Evolutionary conservation across 176 grass and related monocot species (phyloP).

Genomic region (Metroxylon sagu): DNA sequence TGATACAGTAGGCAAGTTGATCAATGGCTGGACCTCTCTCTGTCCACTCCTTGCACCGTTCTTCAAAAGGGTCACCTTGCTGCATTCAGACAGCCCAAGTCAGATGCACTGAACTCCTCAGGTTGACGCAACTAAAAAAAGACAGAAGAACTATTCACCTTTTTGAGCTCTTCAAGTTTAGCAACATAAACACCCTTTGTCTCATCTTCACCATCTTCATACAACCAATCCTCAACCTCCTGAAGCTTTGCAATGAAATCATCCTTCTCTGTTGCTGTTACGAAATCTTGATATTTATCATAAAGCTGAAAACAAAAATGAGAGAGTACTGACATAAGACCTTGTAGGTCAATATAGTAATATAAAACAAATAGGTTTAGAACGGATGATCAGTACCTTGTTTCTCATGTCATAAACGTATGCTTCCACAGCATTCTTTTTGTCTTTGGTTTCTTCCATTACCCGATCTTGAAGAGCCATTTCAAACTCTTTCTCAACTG

Average conservation of each 20-base stretch:
- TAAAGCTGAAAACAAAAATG: conserved; percentile 35
- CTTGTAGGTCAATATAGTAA: not conserved
- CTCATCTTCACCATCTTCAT: conserved; percentile 98
- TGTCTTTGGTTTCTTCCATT: conserved; percentile 99
- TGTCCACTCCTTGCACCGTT: conserved; percentile 60
- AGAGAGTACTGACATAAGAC: conserved; percentile 28
- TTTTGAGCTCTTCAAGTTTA: conserved; percentile 84
- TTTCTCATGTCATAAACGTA: conserved; percentile 99
- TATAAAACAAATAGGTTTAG: no score
- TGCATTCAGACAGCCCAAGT: conserved; percentile 11
- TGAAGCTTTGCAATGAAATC: conserved; percentile 64
- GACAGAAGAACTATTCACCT: conserved; percentile 13
- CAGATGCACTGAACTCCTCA: no score
- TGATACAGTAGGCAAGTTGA: conserved; percentile 70
- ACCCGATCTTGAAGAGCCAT: conserved; percentile 96
- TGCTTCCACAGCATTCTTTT: conserved; percentile 90
- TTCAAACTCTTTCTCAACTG: conserved; percentile 82
- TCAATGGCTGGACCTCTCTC: conserved; percentile 54
- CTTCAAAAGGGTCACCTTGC: conserved; percentile 68
- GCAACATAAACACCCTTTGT: conserved; percentile 92
- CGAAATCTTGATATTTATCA: conserved; percentile 72
- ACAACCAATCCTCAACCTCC: conserved; percentile 93
- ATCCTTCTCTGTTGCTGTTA: conserved; percentile 56
- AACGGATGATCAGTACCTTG: conserved; percentile 34
- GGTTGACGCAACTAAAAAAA: no score